Base-by-base conservation (phyloP, 805 yeast species). In the Kregervanrija delftensis region DNA sequence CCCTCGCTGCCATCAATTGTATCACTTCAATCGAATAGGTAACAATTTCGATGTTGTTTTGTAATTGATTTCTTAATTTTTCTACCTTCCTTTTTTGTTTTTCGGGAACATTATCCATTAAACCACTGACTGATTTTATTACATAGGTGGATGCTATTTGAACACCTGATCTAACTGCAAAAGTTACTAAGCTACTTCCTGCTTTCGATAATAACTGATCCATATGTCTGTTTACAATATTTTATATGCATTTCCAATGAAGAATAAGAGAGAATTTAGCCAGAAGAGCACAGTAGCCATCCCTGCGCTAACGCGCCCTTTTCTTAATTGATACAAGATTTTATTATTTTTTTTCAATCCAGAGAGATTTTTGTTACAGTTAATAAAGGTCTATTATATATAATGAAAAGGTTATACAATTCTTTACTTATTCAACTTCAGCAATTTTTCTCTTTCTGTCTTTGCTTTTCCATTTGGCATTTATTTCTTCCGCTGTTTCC, bases 131-230 rank as follows among this genome's bases (percentile, higher is more conserved):
- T 1, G 83, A 77, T 46, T 76, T 78, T 36, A 84, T 70, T 16
- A 90, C 89, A 63, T 77, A 85, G 0, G 83, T 77, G 0, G 89
- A 78, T 0, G 90, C 93, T 15, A 85, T 52, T 2, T 88, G 79
- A 31, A 85, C 75, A 0, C 93, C 88, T 1, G 90, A 83, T 45
- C 83, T 69, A 28, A 85, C 77, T 9, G 90, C 95, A 63, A 85
- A 81, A 2, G 87, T 74, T n/a, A 85, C 85, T 1, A 86, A 86
- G 51, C 84, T 89, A 41, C 77, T 77, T 30, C 89, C 84, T 3
- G 93, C 93, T 30, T 56, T 68, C 4, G 68, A 62, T 17, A 69
- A 44, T 34, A 68, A 36, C 31, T 69, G 71, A 51, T 69, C 74
- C 74, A 69, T 69, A 14, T 3, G 16, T 10, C 22, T 11, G 10